Percentiles rank a stretch among this genome's conserved stretches.
These are phyloP conservation scores for Fusarium sp. DNA, from an alignment of 2,329 filamentous ascomycete genomes.

Conservation along the genomic window DNA sequence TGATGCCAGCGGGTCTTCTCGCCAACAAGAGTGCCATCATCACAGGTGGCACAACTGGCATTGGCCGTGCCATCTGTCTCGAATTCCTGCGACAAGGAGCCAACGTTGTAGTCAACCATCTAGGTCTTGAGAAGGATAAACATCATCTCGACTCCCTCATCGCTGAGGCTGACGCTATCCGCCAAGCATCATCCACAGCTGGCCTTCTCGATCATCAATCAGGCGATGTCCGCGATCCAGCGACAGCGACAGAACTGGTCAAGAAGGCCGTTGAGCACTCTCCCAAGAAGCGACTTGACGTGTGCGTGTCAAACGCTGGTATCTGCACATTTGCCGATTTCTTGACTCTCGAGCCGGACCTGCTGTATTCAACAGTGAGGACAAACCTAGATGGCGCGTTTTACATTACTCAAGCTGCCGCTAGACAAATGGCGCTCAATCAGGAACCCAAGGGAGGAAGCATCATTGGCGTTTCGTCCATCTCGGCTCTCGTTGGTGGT, in stretches of 20 bases:
- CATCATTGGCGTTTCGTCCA: slow-evolving; percentile 82
- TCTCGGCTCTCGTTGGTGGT: slow-evolving; percentile 82
- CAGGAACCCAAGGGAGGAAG: slow-evolving; percentile 77
- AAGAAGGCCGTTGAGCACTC: slow-evolving; percentile 69
- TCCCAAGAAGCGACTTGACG: slow-evolving; percentile 68
- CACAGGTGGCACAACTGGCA: slow-evolving; percentile 87
- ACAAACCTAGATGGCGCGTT: slow-evolving; percentile 93
- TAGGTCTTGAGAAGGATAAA: slow-evolving; percentile 68
- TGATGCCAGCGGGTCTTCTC: slow-evolving; percentile 67
- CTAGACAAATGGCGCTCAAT: slow-evolving; percentile 78
- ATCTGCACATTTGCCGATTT: slow-evolving; percentile 92
- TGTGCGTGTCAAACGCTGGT: slow-evolving; percentile 91
- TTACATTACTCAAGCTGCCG: slow-evolving; percentile 86
- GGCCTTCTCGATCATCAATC: slow-evolving; percentile 74
- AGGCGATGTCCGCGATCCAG: slow-evolving; percentile 82
- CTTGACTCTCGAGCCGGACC: slow-evolving; percentile 76
- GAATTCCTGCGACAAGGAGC: slow-evolving; percentile 83
- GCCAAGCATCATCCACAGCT: slow-evolving; percentile 56
- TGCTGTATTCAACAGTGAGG: slow-evolving; percentile 77
- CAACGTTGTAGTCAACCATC: slow-evolving; percentile 83
- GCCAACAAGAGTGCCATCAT: slow-evolving; percentile 84
- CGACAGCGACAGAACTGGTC: slow-evolving; percentile 78
- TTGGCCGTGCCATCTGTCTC: slow-evolving; percentile 86
- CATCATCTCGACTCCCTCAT: slow-evolving; percentile 66
- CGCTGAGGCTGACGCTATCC: slow-evolving; percentile 63